Conservation (phyloP, 371 early-diverging fungal genomes). For the Mortierella polycephala region DNA sequence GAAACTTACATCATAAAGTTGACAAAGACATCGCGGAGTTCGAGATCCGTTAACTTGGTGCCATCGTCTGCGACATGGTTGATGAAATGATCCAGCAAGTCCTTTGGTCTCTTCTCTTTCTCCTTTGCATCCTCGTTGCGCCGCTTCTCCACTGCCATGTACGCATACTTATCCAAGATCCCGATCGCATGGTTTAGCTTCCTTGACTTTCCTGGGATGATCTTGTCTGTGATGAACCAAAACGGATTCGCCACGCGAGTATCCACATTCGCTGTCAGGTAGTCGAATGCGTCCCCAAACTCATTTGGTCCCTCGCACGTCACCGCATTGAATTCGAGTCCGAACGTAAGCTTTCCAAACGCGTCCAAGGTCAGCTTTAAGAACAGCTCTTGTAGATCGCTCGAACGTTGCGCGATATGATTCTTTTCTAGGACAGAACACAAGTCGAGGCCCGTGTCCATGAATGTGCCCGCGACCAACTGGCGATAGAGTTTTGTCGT, state of each 20-base stretch:
- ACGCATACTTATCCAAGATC: slow-evolving; percentile 61
- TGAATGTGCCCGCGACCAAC: slow-evolving; percentile 41
- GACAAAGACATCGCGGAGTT: slow-evolving; percentile 41
- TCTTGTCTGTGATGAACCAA: slow-evolving; percentile 37
- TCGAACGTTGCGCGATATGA: slow-evolving; percentile 3
- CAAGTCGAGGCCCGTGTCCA: slow-evolving; percentile 16
- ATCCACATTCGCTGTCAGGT: slow-evolving; percentile 33
- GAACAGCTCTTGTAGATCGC: slow-evolving; percentile 35
- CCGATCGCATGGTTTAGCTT: slow-evolving; percentile 26
- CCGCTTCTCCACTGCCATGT: slow-evolving; percentile 57
- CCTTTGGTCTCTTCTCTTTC: slow-evolving; percentile 50
- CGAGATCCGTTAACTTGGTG: slow-evolving; percentile 56
- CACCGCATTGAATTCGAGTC: slow-evolving; percentile 30
- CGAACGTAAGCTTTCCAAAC: slow-evolving; percentile 47
- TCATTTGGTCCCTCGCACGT: slow-evolving; percentile 30
- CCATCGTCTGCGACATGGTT: slow-evolving; percentile 62
- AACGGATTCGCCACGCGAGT: slow-evolving; percentile 30
- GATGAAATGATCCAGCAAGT: slow-evolving; percentile 71
- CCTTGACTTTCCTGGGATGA: slow-evolving; percentile 23
- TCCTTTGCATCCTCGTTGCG: slow-evolving; percentile 56
- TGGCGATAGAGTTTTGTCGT: slow-evolving; percentile 78
- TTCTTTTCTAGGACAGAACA: slow-evolving; percentile 20
- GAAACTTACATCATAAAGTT: slow-evolving; percentile 36
- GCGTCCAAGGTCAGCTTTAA: slow-evolving; percentile 40
- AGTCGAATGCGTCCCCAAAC: slow-evolving; percentile 50